Evolutionary conservation across 2,329 filamentous ascomycete genomes (phyloP), one percentile per base, ranked within the genome.

Genomic region (Ilyonectria robusta): DNA sequence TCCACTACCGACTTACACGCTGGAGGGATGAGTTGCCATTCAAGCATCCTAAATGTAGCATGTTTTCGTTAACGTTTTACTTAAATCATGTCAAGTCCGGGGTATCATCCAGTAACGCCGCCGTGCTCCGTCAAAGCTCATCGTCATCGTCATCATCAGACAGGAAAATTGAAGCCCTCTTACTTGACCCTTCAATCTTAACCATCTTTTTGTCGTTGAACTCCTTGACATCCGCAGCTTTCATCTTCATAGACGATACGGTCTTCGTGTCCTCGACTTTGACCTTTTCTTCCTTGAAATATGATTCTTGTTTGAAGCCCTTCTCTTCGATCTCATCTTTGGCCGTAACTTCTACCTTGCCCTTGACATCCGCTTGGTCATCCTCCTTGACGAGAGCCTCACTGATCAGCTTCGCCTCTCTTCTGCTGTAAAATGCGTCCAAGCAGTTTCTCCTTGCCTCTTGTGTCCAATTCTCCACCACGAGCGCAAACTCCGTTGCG

Each of bases 381-480:
- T 76, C 55, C 40, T 77, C 75, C 46, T 74, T 63, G 23, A 74
- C 40, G 4, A 72, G 57, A 7, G 67, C 71, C 50, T 77, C 76
- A 26, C 74, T 78, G 44, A 79, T 76, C 46, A 90, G 60, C 72
- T 83, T 83, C 66, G 87, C 86, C 76, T 89, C 86, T 70, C 95
- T 85, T 72, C 85, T 85, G 69, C 84, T 82, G 83, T 98, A 98
- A 80, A 97, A 98, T 3, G 83, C 84, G 63, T 97, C 93, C 29
- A 98, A 83, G 79, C 90, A 95, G 71, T 92, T 90, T 68, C 93
- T 87, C 75, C 95, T 84, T 81, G 96, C 87, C 76, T 92, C 93
- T 78, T 95, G 93, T 51, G 93, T 97, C 93, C 94, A 97, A 15
- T 91, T 89, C 80, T 98, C 96, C 3, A 98, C 95, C 15, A 94